phyloP scores from a whole-genome alignment of 495 filamentous ascomycete genomes.

The Talaromyces trachyspermus region DNA sequence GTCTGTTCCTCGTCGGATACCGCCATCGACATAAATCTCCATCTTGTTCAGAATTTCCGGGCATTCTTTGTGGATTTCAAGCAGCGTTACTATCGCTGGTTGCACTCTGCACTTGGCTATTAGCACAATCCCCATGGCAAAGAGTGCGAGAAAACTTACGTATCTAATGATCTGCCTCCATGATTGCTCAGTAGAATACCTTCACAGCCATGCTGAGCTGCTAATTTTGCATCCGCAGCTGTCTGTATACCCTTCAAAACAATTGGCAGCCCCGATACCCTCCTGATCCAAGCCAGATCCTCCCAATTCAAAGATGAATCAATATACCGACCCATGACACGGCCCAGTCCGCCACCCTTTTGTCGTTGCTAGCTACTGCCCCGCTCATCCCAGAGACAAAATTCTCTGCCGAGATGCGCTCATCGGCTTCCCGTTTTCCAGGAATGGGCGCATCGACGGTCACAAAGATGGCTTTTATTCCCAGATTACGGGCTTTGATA shows the following conservation, averaged over 20 bases:
- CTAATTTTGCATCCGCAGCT: slow-evolving; percentile 81
- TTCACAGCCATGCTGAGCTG: slow-evolving; percentile 50
- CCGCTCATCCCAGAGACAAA: slow-evolving; percentile 50
- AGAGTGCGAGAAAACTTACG: slow-evolving; percentile 35
- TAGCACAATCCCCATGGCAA: not conserved
- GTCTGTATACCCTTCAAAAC: slow-evolving; percentile 91
- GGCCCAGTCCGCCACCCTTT: slow-evolving; percentile 39
- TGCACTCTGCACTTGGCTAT: not conserved
- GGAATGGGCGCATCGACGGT: slow-evolving; percentile 89
- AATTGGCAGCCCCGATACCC: slow-evolving; percentile 74
- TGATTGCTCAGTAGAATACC: slow-evolving; percentile 91
- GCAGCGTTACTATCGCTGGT: slow-evolving; percentile 62
- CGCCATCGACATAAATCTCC: slow-evolving; percentile 90
- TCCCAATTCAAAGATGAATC: slow-evolving; percentile 81
- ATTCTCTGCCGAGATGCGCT: slow-evolving; percentile 52
- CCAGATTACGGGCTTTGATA: not conserved
- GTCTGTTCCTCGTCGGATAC: slow-evolving; percentile 83
- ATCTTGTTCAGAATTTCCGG: slow-evolving; percentile 54
- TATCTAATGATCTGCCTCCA: slow-evolving; percentile 82
- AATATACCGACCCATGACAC: slow-evolving; percentile 63
- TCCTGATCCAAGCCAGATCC: slow-evolving; percentile 67
- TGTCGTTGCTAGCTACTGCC: slow-evolving; percentile 53
- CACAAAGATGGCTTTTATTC: slow-evolving; percentile 55
- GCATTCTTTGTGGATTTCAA: slow-evolving; percentile 77
- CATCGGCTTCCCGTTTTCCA: slow-evolving; percentile 89